Evolutionary conservation across 768 basidiomycete genomes (phyloP).

Genomic region (Pleurotus citrinopileatus): DNA sequence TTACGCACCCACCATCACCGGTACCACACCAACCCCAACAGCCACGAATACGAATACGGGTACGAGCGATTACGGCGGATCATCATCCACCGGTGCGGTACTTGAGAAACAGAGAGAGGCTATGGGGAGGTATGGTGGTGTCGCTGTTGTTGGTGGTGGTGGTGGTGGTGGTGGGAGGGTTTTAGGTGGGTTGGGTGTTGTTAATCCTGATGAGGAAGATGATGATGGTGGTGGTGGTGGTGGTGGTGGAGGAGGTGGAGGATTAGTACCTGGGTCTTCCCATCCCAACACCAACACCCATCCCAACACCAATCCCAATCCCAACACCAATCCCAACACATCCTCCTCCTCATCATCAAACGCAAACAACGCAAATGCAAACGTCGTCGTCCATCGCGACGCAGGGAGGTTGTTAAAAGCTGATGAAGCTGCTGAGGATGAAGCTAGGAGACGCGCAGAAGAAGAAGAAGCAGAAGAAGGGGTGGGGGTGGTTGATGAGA

Average conservation of each 20-base stretch:
- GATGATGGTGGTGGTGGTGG: background rate
- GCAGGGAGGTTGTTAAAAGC: slow-evolving; percentile 12
- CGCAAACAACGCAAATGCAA: too few relatives aligned
- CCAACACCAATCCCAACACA: background rate
- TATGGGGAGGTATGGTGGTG: slow-evolving; percentile 5
- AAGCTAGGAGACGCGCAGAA: slow-evolving; percentile 12
- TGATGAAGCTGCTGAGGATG: slow-evolving; percentile 14
- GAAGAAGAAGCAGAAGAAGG: slow-evolving; percentile 11
- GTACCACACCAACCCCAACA: background rate
- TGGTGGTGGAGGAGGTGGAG: background rate
- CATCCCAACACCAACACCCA: background rate
- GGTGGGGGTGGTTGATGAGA: slow-evolving; percentile 19
- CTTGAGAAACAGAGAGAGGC: slow-evolving; percentile 12
- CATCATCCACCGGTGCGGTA: background rate
- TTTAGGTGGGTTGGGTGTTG: background rate
- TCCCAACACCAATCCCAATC: background rate
- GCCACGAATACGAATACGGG: slow-evolving; percentile 1
- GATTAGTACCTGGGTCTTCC: background rate
- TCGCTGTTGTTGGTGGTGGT: too few relatives aligned
- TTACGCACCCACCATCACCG: background rate
- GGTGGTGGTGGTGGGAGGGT: background rate
- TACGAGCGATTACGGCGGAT: too few relatives aligned
- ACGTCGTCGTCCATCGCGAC: background rate
- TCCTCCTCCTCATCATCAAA: background rate
- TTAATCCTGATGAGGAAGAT: background rate